Percentiles rank a stretch among this genome's conserved stretches.
Conservation (phyloP, 805 yeast species). For the Metahyphopichia silvanorum region DNA sequence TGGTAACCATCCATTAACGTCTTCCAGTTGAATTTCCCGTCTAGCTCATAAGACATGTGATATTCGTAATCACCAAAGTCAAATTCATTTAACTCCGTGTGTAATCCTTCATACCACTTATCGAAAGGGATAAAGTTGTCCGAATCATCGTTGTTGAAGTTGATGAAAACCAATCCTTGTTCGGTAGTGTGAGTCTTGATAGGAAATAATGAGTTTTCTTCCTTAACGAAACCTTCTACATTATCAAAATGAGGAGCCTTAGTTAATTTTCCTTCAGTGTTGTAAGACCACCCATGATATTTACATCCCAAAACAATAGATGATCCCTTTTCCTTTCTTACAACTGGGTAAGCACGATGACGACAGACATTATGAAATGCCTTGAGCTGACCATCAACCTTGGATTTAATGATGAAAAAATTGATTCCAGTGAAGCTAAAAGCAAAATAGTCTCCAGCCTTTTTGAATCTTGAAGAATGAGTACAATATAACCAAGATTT, state of each 20-base stretch:
- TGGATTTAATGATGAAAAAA: conserved; percentile 54
- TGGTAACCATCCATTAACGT: conserved; percentile 67
- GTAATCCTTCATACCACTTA: conserved; percentile 50
- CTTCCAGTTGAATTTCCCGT: conserved; percentile 65
- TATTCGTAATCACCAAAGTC: conserved; percentile 61
- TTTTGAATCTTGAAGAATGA: conserved; percentile 50
- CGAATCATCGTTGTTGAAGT: conserved; percentile 43
- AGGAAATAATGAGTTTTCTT: conserved; percentile 52
- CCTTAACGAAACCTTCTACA: conserved; percentile 56
- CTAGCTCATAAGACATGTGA: conserved; percentile 62
- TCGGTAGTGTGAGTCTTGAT: conserved; percentile 52
- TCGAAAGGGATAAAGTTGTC: conserved; percentile 47
- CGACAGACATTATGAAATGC: conserved; percentile 67
- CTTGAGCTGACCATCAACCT: conserved; percentile 45
- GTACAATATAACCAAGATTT: conserved; percentile 55
- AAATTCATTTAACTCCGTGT: conserved; percentile 51
- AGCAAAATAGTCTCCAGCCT: conserved; percentile 56
- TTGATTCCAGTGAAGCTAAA: conserved; percentile 51
- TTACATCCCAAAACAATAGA: conserved; percentile 56
- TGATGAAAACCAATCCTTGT: conserved; percentile 56
- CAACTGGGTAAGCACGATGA: conserved; percentile 63
- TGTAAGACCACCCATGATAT: conserved; percentile 66
- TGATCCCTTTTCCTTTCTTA: conserved; percentile 57
- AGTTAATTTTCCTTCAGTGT: conserved; percentile 55
- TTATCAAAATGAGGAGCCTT: conserved; percentile 63